Conservation (phyloP, 768 basidiomycete species). For the Calvatia gigantea region DNA sequence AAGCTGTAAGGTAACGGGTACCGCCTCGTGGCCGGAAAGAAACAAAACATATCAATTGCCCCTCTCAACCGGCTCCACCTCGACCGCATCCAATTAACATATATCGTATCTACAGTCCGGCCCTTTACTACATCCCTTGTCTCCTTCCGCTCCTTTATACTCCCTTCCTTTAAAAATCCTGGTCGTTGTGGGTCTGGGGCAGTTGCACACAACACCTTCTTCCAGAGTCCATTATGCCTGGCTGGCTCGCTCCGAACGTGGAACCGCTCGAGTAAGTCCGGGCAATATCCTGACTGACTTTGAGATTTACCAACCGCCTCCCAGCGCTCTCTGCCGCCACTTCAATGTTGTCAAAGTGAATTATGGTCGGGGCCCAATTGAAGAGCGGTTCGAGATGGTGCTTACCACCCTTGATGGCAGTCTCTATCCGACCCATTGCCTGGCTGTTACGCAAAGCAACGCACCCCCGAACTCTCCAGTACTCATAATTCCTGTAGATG, state of each 20-base stretch:
- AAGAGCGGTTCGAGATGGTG: conserved; percentile 44
- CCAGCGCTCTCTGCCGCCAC: conserved; percentile 43
- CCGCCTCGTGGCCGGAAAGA: conserved; percentile 7
- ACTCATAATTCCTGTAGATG: conserved; percentile 48
- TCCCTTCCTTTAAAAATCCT: conserved; percentile 9
- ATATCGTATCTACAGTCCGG: conserved; percentile 6
- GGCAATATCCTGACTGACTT: not conserved
- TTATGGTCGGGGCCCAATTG: conserved; percentile 26
- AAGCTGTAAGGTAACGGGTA: conserved; percentile 7
- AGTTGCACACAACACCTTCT: not conserved
- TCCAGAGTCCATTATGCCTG: conserved; percentile 21
- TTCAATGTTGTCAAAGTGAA: conserved; percentile 32
- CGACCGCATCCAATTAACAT: conserved; percentile 3
- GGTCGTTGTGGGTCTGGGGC: conserved; percentile 6
- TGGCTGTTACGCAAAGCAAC: conserved; percentile 40
- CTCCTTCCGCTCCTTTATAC: conserved; percentile 14
- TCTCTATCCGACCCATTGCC: conserved; percentile 51
- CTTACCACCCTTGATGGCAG: conserved; percentile 37
- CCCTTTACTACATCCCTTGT: conserved; percentile 12
- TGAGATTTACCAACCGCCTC: not conserved
- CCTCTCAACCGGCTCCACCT: conserved; percentile 10
- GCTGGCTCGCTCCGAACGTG: conserved; percentile 24
- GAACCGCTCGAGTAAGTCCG: conserved; percentile 32
- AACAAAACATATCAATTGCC: conserved; percentile 8
- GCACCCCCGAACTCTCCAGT: conserved; percentile 27